Evolutionary conservation across 179 eudicot species (phyloP), one percentile per base, ranked within the genome.

Genomic region (Gypsophila paniculata): DNA sequence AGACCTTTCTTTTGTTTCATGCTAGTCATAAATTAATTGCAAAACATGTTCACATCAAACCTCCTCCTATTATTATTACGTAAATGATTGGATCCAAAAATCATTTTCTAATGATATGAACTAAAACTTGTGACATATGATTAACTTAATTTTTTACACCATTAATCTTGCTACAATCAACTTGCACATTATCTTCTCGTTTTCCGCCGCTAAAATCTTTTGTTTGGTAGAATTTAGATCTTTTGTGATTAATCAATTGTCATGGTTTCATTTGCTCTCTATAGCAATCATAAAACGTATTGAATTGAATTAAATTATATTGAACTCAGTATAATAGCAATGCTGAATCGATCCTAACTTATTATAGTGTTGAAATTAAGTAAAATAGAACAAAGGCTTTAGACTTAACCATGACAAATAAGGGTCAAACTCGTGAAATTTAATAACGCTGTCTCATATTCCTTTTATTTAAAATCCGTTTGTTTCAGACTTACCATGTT

Each of bases 121-220:
- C 19, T 69, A 23, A 63, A 62, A 53, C 23, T 61, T 66, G 29
- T 10, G 52, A 29, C 55, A 69, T 52, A 68, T 75, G 23, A 32
- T 69, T 14, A 32, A 64, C 39, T 71, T 11, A 64, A 58, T 49
- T 72, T 73, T 38, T 11, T 46, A 58, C 36, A 65, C 15, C n/a
- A 52, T 22, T 61, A n/a, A 22, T 8, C 39, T 25, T 60, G 19
- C 44, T 32, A 11, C 42, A 69, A 46, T 64, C 81, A 69, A 74
- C 62, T 78, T 69, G 81, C 48, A 11, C 76, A 73, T 54, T 54
- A 38, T 58, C 52, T 18, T 78, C 59, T 36, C 51, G 46, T 34
- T 60, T 61, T 52, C 57, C 74, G 81, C 81, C 81, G 77, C 81
- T 72, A 39, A 70, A 48, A 78, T 74, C 81, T 74, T 74, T 64